Conservation (phyloP, 176 grass and related monocot genomes). For the Elaeis guineensis region DNA sequence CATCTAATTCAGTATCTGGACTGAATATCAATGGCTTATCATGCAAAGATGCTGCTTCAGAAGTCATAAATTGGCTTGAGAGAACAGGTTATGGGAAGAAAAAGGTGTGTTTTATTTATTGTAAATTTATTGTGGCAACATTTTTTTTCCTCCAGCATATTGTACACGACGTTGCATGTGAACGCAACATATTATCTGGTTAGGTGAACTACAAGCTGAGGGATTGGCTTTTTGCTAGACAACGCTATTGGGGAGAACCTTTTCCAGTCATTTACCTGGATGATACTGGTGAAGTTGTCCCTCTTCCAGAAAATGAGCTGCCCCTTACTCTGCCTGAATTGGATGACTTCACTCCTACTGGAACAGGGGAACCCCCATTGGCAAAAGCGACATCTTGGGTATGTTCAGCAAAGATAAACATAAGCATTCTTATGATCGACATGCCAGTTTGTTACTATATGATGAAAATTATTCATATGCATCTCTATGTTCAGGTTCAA, state of each 20-base stretch:
- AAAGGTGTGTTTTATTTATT: slow-evolving; percentile 41
- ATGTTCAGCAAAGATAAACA: slow-evolving; percentile 13
- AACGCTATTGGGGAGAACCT: slow-evolving; percentile 96
- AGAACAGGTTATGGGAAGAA: slow-evolving; percentile 63
- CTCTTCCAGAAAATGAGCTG: slow-evolving; percentile 64
- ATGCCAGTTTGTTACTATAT: no score
- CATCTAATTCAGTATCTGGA: slow-evolving; percentile 54
- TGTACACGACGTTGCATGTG: no score
- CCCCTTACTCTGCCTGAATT: slow-evolving; percentile 88
- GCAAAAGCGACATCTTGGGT: slow-evolving; percentile 90
- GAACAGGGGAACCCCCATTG: slow-evolving; percentile 88
- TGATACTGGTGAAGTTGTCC: slow-evolving; percentile 60
- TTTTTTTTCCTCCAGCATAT: no score
- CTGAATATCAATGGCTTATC: slow-evolving; percentile 74
- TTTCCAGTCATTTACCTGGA: slow-evolving; percentile 85
- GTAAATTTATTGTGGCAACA: no score
- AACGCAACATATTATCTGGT: background rate
- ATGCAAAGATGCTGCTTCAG: slow-evolving; percentile 77
- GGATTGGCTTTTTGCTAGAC: slow-evolving; percentile 97
- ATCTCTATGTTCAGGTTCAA: slow-evolving; percentile 54
- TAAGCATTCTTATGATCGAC: no score
- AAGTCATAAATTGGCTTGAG: slow-evolving; percentile 76
- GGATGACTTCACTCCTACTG: slow-evolving; percentile 94
- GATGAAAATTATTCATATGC: background rate
- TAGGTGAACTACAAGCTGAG: slow-evolving; percentile 98